A percentile compares a stretch with the other conserved stretches of the same genome.
Evolutionary conservation across 768 basidiomycete genomes (phyloP).

Genomic region (Rhizopogon vesiculosus): DNA sequence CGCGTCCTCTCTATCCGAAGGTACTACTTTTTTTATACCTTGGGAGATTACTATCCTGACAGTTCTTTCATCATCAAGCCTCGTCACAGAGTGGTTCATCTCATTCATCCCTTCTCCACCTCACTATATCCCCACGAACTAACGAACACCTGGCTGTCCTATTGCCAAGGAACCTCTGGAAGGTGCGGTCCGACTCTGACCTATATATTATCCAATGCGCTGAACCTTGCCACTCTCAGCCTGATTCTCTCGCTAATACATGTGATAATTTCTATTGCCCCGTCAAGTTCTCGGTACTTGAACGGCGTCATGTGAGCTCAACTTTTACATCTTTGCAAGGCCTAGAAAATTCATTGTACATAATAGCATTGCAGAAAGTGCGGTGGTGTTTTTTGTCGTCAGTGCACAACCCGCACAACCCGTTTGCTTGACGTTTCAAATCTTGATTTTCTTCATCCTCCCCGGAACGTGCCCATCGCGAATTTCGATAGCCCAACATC

Average conservation of each 20-base stretch:
- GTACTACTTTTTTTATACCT: conserved; percentile 4
- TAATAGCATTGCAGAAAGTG: conserved; percentile 79
- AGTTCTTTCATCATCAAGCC: conserved; percentile 6
- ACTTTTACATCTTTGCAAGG: not conserved
- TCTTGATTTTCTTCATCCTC: conserved; percentile 68
- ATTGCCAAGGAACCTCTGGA: conserved; percentile 68
- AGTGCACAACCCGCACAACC: conserved; percentile 56
- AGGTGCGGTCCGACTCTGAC: conserved; percentile 37
- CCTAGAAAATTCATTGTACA: conserved; percentile 15
- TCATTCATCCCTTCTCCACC: conserved; percentile 12
- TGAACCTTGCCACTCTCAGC: conserved; percentile 30
- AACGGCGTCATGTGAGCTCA: conserved; percentile 67
- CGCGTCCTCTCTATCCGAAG: conserved; percentile 12
- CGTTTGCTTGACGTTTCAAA: conserved; percentile 69
- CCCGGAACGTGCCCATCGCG: conserved; percentile 57
- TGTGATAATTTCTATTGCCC: conserved; percentile 78
- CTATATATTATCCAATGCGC: conserved; percentile 2
- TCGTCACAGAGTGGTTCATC: conserved; percentile 17
- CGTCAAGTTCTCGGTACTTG: conserved; percentile 58
- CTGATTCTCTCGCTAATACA: conserved; percentile 52
- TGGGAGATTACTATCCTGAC: not conserved
- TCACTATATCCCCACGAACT: conserved; percentile 17
- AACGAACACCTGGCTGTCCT: conserved; percentile 81
- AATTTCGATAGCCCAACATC: conserved; percentile 55
- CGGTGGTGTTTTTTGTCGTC: conserved; percentile 69